phyloP scores from a whole-genome alignment of 2,329 filamentous ascomycete species.

The Biscogniauxia sp. region DNA sequence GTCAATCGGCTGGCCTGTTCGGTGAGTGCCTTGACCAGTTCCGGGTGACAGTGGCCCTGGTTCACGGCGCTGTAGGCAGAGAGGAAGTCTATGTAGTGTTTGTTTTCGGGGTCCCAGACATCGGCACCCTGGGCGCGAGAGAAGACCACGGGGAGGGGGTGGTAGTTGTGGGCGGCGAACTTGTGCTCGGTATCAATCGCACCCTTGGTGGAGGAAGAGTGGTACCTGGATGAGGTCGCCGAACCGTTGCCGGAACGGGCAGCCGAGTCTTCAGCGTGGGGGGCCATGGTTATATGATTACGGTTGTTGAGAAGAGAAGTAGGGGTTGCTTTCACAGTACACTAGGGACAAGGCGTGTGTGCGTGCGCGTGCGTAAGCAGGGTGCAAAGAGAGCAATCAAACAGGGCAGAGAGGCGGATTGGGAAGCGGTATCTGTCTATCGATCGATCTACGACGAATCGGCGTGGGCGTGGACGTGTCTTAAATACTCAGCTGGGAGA shows the following conservation, averaged over 20 bases:
- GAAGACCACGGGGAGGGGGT: conserved; percentile 93
- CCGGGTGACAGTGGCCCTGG: conserved; percentile 96
- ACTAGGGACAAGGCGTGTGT: conserved; percentile 3
- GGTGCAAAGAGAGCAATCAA: conserved; percentile 6
- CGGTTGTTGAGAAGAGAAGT: conserved; percentile 4
- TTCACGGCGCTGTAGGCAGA: conserved; percentile 98
- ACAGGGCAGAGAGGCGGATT: too few species aligned
- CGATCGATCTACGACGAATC: neutral
- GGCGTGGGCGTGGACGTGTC: neutral
- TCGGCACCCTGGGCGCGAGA: conserved; percentile 78
- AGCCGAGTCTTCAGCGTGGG: conserved; percentile 50
- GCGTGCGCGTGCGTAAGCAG: neutral
- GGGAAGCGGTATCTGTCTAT: too few species aligned
- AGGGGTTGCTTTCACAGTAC: neutral
- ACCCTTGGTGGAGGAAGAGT: conserved; percentile 72
- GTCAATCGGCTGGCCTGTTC: conserved; percentile 89
- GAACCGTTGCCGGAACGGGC: conserved; percentile 34
- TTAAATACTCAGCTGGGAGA: conserved; percentile 5
- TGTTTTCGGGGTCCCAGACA: conserved; percentile 96
- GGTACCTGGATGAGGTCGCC: conserved; percentile 49
- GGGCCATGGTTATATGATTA: too few species aligned
- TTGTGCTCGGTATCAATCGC: conserved; percentile 80
- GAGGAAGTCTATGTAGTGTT: conserved; percentile 94
- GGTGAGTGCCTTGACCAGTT: conserved; percentile 83
- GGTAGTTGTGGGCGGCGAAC: conserved; percentile 97